Evolutionary conservation across 139 green algal species (phyloP), one percentile per base, ranked within the genome.

Genomic region (Micromonas commoda): DNA sequence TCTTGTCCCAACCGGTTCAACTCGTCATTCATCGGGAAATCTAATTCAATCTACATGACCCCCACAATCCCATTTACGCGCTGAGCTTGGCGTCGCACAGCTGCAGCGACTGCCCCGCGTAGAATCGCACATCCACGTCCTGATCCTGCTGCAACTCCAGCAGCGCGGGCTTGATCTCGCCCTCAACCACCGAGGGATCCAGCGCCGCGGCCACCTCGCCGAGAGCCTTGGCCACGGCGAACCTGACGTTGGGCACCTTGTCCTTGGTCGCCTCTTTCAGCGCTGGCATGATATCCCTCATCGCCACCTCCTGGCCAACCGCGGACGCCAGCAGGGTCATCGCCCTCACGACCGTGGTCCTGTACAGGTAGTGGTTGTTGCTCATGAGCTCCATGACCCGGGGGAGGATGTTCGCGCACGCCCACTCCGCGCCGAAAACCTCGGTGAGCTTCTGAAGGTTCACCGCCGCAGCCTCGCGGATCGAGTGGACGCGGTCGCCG

Each of bases 111-210:
- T 87, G 80, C 3, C 53, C 45, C 16, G 86, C 85, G 64, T 83
- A 98, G 82, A 95, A 99, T 26, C 89, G 86, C 21, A 99, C 95
- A 78, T 99, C 95, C 24, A 86, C 81, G 82, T 99, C 95, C 0
- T 45, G 0, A 66, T 99, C 95, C 24, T 92, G 87, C 29, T 79
- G 77, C 54, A 98, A 88, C 80, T 95, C 90, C 63, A 83, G 19
- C 51, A 99, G 86, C 76, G 85, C 90, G 0, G 95, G 95, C 73
- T 87, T 86, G 76, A 99, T 90, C 2, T 61, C 28, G 29, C 82
- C 54, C 19, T 96, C 90, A 28, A 96, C 82, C 39, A 97, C 85
- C 0, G 86, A 81, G 24, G 97, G 82, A 1, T 81, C 76, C 81
- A 97, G 85, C 79, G 60, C 23, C 9, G 5, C 28, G 3, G 33